A percentile compares a stretch with the other conserved stretches of the same genome.
Evolutionary conservation across 2,329 filamentous ascomycete species (phyloP).

Genomic region (Microcyclosporella mali): DNA sequence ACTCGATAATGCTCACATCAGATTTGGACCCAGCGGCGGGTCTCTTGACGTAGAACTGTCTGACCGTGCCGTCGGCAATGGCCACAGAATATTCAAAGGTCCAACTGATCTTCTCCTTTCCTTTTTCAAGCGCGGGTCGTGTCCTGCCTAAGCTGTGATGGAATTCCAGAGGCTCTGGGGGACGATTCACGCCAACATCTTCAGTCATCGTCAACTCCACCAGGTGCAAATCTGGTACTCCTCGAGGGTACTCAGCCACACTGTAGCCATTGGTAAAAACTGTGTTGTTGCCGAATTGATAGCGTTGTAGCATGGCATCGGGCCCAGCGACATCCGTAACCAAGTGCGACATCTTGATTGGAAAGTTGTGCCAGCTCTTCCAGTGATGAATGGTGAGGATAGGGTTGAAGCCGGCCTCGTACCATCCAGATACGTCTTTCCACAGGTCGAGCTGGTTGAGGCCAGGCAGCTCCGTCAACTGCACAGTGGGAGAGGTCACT

Average conservation of each 20-base stretch:
- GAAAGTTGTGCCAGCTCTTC: conserved; percentile 26
- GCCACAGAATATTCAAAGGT: conserved; percentile 20
- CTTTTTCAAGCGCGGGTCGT: conserved; percentile 18
- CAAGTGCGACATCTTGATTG: conserved; percentile 18
- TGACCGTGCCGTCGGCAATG: conserved; percentile 17
- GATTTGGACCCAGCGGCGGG: not conserved
- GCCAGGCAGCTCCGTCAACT: conserved; percentile 22
- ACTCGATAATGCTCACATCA: conserved; percentile 21
- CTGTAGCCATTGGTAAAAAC: conserved; percentile 26
- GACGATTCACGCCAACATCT: conserved; percentile 15
- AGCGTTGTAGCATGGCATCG: conserved; percentile 25
- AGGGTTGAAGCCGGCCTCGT: conserved; percentile 22
- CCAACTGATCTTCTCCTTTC: conserved; percentile 24
- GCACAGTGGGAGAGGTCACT: conserved; percentile 23
- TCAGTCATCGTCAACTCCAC: conserved; percentile 25
- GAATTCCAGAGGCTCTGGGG: conserved; percentile 18
- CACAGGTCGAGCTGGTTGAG: conserved; percentile 27
- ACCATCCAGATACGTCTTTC: conserved; percentile 24
- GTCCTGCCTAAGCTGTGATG: conserved; percentile 23
- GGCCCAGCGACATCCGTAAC: conserved; percentile 23
- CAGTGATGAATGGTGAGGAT: conserved; percentile 27
- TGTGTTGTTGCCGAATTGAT: conserved; percentile 19
- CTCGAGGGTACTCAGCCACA: conserved; percentile 22
- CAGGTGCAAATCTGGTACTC: conserved; percentile 23
- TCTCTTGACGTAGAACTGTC: conserved; percentile 26